Percentiles rank a stretch among this genome's conserved stretches.
These are phyloP conservation scores for Colletotrichum acutatum DNA, from an alignment of 2,329 filamentous ascomycete genomes.

Conservation along the genomic window DNA sequence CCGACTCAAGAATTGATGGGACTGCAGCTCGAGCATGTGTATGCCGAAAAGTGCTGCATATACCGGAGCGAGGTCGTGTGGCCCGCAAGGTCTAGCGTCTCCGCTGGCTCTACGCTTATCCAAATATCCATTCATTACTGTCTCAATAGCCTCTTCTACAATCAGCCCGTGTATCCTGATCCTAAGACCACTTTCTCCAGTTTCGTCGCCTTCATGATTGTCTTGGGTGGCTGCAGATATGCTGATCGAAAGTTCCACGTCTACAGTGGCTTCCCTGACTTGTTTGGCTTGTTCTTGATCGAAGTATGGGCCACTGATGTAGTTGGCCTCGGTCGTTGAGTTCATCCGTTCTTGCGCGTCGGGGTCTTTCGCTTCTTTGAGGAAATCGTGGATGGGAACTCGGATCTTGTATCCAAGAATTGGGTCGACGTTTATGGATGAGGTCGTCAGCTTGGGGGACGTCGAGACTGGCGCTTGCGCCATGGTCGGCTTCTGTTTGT, in stretches of 20 bases:
- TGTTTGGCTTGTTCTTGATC: neutral
- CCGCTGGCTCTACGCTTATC: neutral
- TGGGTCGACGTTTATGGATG: neutral
- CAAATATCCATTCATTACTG: neutral
- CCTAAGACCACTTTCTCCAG: neutral
- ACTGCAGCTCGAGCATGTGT: neutral
- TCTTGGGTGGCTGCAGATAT: neutral
- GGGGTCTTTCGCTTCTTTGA: neutral
- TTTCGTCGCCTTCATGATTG: neutral
- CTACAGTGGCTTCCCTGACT: neutral
- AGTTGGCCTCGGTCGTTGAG: neutral
- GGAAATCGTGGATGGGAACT: neutral
- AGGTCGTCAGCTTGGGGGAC: neutral
- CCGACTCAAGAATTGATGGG: neutral
- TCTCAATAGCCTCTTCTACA: neutral
- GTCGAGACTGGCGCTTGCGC: neutral
- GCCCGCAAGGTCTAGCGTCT: neutral
- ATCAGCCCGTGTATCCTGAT: neutral
- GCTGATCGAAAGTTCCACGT: neutral
- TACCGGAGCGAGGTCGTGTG: neutral
- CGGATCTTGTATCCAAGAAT: neutral
- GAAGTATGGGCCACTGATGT: neutral
- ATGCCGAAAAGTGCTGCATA: neutral
- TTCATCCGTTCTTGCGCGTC: neutral
- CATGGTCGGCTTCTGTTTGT: neutral